phyloP scores from a whole-genome alignment of 2,329 filamentous ascomycete genomes.

The Rhinocladiella mackenziei region DNA sequence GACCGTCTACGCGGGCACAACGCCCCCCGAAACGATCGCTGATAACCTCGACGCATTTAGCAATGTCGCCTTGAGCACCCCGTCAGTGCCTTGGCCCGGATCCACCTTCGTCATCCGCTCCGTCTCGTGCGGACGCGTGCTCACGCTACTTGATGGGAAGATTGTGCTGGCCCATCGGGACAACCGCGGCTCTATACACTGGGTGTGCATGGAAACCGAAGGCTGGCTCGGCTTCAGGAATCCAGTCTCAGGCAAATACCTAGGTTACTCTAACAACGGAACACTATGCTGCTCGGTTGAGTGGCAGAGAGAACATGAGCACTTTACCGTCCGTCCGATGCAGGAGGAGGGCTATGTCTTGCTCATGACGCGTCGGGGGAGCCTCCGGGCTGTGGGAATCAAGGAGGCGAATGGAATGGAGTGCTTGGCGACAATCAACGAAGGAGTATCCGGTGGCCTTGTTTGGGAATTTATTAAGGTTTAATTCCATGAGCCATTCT shows the following conservation, averaged over 20 bases:
- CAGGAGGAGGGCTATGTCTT: slow-evolving; percentile 2
- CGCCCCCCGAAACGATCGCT: slow-evolving; percentile 4
- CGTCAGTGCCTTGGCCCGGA: slow-evolving; percentile 3
- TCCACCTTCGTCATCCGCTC: slow-evolving; percentile 9
- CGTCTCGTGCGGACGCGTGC: slow-evolving; percentile 6
- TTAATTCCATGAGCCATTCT: too few species aligned
- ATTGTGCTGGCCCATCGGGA: slow-evolving; percentile 6
- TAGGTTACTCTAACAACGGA: slow-evolving; percentile 1
- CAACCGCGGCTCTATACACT: slow-evolving; percentile 4
- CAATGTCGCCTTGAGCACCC: slow-evolving; percentile 1
- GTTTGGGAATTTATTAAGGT: slow-evolving; percentile 7
- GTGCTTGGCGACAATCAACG: slow-evolving; percentile 2
- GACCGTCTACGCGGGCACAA: slow-evolving; percentile 4
- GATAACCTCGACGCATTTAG: slow-evolving; percentile 3
- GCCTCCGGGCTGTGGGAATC: slow-evolving; percentile 3
- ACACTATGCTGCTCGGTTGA: slow-evolving; percentile 3
- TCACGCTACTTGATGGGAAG: slow-evolving; percentile 6
- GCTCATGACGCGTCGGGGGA: slow-evolving; percentile 2
- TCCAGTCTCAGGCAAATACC: slow-evolving; percentile 1
- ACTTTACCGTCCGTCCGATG: slow-evolving; percentile 2
- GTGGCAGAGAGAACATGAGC: neutral
- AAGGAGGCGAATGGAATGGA: slow-evolving; percentile 3
- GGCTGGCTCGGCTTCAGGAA: slow-evolving; percentile 10
- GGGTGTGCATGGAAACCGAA: slow-evolving; percentile 4
- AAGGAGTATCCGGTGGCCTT: slow-evolving; percentile 2